These are phyloP conservation scores for Ceratobasidium sp. DNA, from an alignment of 1,284 basidiomycete species.

Conservation along the genomic window DNA sequence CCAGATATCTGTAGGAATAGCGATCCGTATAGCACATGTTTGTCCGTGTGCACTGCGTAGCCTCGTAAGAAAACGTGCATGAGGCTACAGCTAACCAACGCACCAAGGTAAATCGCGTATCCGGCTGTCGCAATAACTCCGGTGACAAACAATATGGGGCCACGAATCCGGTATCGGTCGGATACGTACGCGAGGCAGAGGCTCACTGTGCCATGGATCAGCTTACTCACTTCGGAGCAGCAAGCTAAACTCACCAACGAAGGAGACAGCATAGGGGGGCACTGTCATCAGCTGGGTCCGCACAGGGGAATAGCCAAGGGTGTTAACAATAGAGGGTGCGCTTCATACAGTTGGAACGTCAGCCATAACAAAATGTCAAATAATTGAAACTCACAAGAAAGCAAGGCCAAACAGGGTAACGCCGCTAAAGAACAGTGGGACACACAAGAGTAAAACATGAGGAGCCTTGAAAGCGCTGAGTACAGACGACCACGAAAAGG, in stretches of 20 bases:
- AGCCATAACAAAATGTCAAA: neutral
- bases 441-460: constrained; percentile 33
- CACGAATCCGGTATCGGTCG: constrained; percentile 50
- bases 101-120: constrained; percentile 54
- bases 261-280: constrained; percentile 53
- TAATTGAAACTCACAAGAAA: constrained; percentile 38
- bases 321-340: constrained; percentile 33
- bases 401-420: constrained; percentile 40
- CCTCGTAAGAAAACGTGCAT: neutral
- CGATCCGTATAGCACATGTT: constrained; percentile 54
- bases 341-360: neutral
- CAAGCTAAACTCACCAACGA: constrained; percentile 25
- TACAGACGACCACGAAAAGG: constrained; percentile 31
- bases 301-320: constrained; percentile 44
- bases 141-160: constrained; percentile 50
- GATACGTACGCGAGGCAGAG: constrained; percentile 50
- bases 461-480: constrained; percentile 41
- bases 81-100: neutral
- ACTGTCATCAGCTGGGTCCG: constrained; percentile 50
- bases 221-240: neutral
- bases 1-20: constrained; percentile 57
- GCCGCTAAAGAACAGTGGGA: constrained; percentile 44
- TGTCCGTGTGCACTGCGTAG: constrained; percentile 50
- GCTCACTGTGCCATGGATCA: constrained; percentile 43
- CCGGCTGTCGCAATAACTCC: constrained; percentile 52